Evolutionary conservation across 2,329 filamentous ascomycete species (phyloP).

Genomic region (Didymella pinodella): DNA sequence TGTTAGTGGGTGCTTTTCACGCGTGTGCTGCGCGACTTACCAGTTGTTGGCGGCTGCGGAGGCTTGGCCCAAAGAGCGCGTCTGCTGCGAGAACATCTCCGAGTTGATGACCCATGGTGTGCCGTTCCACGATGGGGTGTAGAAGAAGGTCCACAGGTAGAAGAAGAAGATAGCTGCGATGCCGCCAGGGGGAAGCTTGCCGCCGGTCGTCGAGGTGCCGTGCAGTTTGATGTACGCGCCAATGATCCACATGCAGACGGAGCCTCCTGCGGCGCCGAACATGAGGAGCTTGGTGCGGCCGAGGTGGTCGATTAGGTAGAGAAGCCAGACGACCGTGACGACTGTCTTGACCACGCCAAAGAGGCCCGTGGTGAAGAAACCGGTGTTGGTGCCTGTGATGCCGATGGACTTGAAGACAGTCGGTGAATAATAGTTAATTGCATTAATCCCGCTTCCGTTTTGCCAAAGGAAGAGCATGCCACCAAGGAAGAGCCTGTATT

Average conservation of each 20-base stretch:
- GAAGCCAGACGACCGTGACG: conserved; percentile 72
- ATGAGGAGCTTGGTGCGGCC: conserved; percentile 71
- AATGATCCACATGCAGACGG: conserved; percentile 70
- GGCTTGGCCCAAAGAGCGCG: conserved; percentile 71
- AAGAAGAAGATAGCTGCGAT: conserved; percentile 74
- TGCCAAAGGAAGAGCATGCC: conserved; percentile 80
- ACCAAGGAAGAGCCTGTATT: conserved; percentile 77
- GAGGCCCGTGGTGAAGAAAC: conserved; percentile 74
- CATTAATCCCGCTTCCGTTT: conserved; percentile 79
- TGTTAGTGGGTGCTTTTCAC: too few species aligned
- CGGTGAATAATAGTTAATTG: conserved; percentile 76
- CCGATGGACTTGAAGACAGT: conserved; percentile 74
- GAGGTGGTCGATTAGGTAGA: conserved; percentile 72
- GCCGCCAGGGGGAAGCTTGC: conserved; percentile 56
- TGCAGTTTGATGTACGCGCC: conserved; percentile 66
- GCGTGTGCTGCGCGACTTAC: too few species aligned
- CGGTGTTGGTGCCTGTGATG: conserved; percentile 65
- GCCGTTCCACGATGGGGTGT: conserved; percentile 75
- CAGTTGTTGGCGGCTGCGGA: conserved; percentile 76
- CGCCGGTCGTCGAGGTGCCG: conserved; percentile 46
- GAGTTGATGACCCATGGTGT: conserved; percentile 77
- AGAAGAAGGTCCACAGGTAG: conserved; percentile 77
- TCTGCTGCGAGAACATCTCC: conserved; percentile 78
- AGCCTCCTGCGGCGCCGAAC: conserved; percentile 69
- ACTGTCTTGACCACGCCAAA: conserved; percentile 79